Evolutionary conservation across 2,329 filamentous ascomycete genomes (phyloP).

Genomic region (Aspergillus awamori): DNA sequence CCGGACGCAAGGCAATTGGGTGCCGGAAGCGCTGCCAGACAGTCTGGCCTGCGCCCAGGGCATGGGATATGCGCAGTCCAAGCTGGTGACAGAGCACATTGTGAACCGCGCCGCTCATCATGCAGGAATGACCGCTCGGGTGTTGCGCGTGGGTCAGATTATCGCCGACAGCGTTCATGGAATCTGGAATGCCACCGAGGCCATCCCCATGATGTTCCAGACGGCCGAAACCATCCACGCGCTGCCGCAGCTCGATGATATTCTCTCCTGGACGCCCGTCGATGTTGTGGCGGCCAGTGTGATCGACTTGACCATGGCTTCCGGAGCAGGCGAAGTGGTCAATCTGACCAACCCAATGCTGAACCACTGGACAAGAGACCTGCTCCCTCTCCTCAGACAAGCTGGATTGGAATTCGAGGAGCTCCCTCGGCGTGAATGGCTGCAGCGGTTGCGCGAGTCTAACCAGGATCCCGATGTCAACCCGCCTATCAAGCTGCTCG

Average conservation of each 20-base stretch:
- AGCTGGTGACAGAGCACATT: slow-evolving; percentile 40
- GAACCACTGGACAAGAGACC: slow-evolving; percentile 47
- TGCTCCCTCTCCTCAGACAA: slow-evolving; percentile 57
- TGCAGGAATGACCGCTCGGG: slow-evolving; percentile 21
- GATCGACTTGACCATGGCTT: slow-evolving; percentile 26
- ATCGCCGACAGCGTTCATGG: slow-evolving; percentile 30
- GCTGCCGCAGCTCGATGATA: slow-evolving; percentile 51
- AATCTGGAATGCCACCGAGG: slow-evolving; percentile 30
- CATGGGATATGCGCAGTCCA: slow-evolving; percentile 45
- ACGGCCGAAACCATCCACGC: slow-evolving; percentile 48
- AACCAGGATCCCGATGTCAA: slow-evolving; percentile 54
- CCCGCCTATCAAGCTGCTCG: slow-evolving; percentile 56
- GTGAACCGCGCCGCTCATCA: slow-evolving; percentile 22
- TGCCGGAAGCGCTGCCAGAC: slow-evolving; percentile 40
- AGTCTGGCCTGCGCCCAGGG: slow-evolving; percentile 38
- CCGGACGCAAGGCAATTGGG: slow-evolving; percentile 26
- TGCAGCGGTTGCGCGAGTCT: slow-evolving; percentile 45
- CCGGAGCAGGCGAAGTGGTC: slow-evolving; percentile 18
- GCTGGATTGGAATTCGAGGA: slow-evolving; percentile 41
- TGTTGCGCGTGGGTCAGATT: slow-evolving; percentile 38
- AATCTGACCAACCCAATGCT: slow-evolving; percentile 56
- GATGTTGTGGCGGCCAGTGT: slow-evolving; percentile 45
- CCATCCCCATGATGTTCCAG: slow-evolving; percentile 56
- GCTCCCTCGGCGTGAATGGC: slow-evolving; percentile 30
- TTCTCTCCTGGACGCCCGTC: slow-evolving; percentile 48